Evolutionary conservation across 2,329 filamentous ascomycete genomes (phyloP), one percentile per base, ranked within the genome.

Genomic region (Fusarium paranaense): DNA sequence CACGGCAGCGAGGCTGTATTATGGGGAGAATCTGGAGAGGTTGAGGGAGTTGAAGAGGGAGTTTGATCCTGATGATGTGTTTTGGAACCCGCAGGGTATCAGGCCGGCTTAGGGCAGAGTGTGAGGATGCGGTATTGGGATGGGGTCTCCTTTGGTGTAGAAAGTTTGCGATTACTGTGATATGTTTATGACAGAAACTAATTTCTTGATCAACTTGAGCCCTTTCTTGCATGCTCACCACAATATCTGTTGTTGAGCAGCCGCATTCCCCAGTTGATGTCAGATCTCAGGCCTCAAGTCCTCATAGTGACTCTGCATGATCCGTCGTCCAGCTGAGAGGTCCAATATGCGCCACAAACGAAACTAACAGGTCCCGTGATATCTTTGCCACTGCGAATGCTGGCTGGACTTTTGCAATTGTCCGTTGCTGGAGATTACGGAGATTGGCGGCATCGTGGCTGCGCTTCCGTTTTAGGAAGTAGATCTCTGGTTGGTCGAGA

Each of bases 31-130:
- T n/a, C 61, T 85, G 62, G 57, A 70, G 1, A 80, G 75, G 30
- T 62, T 86, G 63, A 79, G 76, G 66, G 62, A 64, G 18, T 76
- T 85, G 59, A 86, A 86, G 78, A 76, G 77, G 11, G 62, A 35
- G 6, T 70, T 82, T n/a, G 83, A 85, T 37, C 82, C 84, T 2
- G 71, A 74, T 1, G 78, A 86, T 42, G 62, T 85, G 14, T 85
- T 86, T 40, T 82, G 84, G 72, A 83, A 84, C 37, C 83, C 84
- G 5, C 84, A 86, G 72, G 76, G 77, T 1, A 69, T 79, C 6
- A 67, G 66, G 6, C 72, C 77, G 3, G 64, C 66, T 5, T 47
- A 52, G 45, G 42, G 20, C 4, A 3, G 0, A 1, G 11, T 6
- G 5, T n/a, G 35, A 4, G 9, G 20, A 2, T 11, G 22, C 3